Base-by-base conservation (phyloP, 2,329 filamentous ascomycete genomes). In the Aspergillus ochraceoroseus region DNA sequence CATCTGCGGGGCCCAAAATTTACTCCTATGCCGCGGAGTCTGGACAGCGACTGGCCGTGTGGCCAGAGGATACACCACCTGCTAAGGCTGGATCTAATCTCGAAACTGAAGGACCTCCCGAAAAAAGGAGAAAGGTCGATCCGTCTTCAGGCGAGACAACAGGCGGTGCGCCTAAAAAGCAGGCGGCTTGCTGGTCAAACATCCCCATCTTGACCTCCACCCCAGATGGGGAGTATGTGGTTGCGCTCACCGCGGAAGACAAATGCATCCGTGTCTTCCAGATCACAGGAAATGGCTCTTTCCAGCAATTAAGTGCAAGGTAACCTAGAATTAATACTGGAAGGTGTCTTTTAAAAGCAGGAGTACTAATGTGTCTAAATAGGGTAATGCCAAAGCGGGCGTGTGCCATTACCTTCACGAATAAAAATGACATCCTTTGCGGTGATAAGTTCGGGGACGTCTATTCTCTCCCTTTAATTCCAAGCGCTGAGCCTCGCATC, bases 391-490 rank as follows among this genome's bases (percentile, higher is more conserved):
- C 88, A 26, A 96, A 95, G 70, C 81, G 88, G 23, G 87, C 89
- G 8, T 90, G 83, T 59, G 80, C 85, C 23, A 71, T 96, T 43
- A 70, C 75, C 36, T 66, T 95, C 37, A 80, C 83, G 5, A 70
- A 77, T 26, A 82, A 89, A 47, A 72, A 74, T 29, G 85, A 80
- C 6, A 86, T 98, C 48, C 67, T 96, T 43, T 81, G 79, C 47
- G 90, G 81, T 37, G 92, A 98, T 71, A 98, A 98, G 65, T 96
- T 96, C 58, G 92, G 92, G 51, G 92, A 98, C 62, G 90, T 95
- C 46, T 96, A 95, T 66, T 78, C 85, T 7, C 67, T 98, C 5
- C 90, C 92, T 9, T 71, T 96, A 2, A 62, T 87, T 30, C 64
- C 62, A 5, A 58, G 55, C 18, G 55, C 59, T 15, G 55, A 53